Percentiles rank a stretch among this genome's conserved stretches.
Conservation (phyloP, 441 rosid species). For the Gossypium davidsonii region DNA sequence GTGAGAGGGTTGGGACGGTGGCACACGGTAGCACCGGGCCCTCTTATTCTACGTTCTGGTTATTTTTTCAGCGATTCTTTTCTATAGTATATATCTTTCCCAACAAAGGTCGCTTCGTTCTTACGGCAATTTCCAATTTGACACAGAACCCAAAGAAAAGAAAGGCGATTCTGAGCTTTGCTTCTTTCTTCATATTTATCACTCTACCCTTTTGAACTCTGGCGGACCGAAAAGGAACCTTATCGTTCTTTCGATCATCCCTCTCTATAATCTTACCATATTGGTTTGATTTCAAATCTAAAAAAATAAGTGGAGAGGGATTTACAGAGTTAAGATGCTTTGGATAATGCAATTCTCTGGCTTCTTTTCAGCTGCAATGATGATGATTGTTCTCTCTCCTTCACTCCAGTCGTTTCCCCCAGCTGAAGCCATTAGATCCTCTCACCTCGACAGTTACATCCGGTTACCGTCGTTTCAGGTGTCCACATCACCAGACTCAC, state of each 20-base stretch:
- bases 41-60: constrained; percentile 31
- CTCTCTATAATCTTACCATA: constrained; percentile 27
- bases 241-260: constrained; percentile 35
- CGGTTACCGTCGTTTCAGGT: constrained; percentile 14
- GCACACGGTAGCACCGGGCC: constrained; percentile 33
- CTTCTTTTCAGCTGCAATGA: constrained; percentile 56
- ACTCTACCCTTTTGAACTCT: constrained; percentile 19
- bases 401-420: constrained; percentile 66
- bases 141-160: constrained; percentile 18
- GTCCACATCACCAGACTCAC: background rate
- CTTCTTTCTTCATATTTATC: background rate
- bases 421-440: constrained; percentile 63
- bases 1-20: constrained; percentile 27
- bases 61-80: constrained; percentile 32
- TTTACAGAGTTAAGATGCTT: constrained; percentile 38
- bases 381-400: constrained; percentile 54
- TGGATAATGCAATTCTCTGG: constrained; percentile 57
- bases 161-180: constrained; percentile 24
- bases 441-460: constrained; percentile 28
- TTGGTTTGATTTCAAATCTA: constrained; percentile 44
- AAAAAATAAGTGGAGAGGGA: constrained; percentile 29
- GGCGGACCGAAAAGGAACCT: constrained; percentile 51
- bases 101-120: constrained; percentile 39
- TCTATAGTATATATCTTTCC: constrained; percentile 19
- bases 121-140: constrained; percentile 36